These are phyloP conservation scores for Tremella mesenterica DNA, from an alignment of 768 basidiomycete species.

Conservation along the genomic window DNA sequence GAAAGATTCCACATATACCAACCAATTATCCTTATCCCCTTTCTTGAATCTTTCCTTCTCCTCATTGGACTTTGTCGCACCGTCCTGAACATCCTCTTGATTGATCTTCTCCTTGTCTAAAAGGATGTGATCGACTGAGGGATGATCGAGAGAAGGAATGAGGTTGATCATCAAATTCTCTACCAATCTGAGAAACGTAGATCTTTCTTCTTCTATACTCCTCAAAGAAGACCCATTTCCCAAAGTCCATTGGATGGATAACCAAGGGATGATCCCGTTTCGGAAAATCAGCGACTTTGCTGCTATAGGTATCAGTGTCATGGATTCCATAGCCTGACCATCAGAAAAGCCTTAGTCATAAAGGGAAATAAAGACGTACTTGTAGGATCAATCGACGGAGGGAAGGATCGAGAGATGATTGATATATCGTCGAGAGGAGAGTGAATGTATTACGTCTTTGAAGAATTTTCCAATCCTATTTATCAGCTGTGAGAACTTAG, in stretches of 20 bases:
- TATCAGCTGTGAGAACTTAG: constrained; percentile 9
- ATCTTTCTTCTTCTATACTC: constrained; percentile 15
- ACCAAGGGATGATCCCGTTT: constrained; percentile 68
- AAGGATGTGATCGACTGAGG: too few relatives aligned
- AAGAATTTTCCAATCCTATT: constrained; percentile 71
- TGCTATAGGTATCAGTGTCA: constrained; percentile 63
- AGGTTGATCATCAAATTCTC: constrained; percentile 41
- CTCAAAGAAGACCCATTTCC: neutral
- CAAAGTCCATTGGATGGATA: constrained; percentile 56
- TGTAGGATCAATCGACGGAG: constrained; percentile 60
- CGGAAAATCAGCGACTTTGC: constrained; percentile 63
- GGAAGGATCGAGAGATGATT: constrained; percentile 54
- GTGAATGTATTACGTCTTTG: constrained; percentile 82
- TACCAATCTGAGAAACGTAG: constrained; percentile 37
- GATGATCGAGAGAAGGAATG: neutral
- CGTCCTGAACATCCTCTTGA: too few relatives aligned
- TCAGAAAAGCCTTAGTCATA: constrained; percentile 2
- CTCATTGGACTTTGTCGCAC: too few relatives aligned
- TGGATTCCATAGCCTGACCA: constrained; percentile 61
- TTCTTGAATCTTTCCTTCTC: too few relatives aligned
- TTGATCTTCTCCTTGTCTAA: too few relatives aligned
- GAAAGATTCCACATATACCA: neutral
- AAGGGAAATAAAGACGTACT: constrained; percentile 47
- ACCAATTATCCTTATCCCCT: too few relatives aligned
- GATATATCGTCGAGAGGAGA: constrained; percentile 70